A percentile compares a stretch with the other conserved stretches of the same genome.
phyloP scores from a whole-genome alignment of 768 basidiomycete genomes.

The Panus rudis region DNA sequence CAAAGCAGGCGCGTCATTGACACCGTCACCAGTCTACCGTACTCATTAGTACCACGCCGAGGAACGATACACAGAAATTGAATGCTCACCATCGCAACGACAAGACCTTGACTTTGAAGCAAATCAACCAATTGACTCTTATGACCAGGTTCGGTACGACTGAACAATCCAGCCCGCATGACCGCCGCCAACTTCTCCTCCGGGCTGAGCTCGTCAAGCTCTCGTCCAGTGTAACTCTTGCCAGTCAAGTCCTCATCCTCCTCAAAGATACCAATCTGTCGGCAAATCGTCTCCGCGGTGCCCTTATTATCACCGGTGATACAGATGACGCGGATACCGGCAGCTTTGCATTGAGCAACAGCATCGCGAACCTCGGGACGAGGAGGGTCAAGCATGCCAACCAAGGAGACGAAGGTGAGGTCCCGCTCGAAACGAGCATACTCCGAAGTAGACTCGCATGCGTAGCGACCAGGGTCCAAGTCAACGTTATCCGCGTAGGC shows the following conservation, averaged over 20 bases:
- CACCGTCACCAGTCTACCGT: constrained; percentile 88
- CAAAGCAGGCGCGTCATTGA: constrained; percentile 95
- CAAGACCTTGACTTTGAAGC: constrained; percentile 83
- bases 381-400: constrained; percentile 97
- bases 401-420: constrained; percentile 90
- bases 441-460: constrained; percentile 68
- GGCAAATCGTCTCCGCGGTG: constrained; percentile 95
- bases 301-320: constrained; percentile 98
- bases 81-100: constrained; percentile 83
- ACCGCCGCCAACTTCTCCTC: constrained; percentile 85
- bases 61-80: neutral
- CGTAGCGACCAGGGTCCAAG: constrained; percentile 74
- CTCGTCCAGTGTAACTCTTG: constrained; percentile 92
- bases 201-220: constrained; percentile 74
- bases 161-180: constrained; percentile 83
- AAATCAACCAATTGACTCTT: constrained; percentile 94
- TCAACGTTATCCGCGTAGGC: constrained; percentile 80
- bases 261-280: constrained; percentile 91
- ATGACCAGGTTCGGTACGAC: constrained; percentile 90
- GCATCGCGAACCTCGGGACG: constrained; percentile 87
- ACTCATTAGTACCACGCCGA: constrained; percentile 10
- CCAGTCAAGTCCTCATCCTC: constrained; percentile 84
- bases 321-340: constrained; percentile 93
- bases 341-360: constrained; percentile 83
- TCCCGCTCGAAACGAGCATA: constrained; percentile 89